Base-by-base conservation (phyloP, 495 filamentous ascomycete species). In the Trichoderma virens region DNA sequence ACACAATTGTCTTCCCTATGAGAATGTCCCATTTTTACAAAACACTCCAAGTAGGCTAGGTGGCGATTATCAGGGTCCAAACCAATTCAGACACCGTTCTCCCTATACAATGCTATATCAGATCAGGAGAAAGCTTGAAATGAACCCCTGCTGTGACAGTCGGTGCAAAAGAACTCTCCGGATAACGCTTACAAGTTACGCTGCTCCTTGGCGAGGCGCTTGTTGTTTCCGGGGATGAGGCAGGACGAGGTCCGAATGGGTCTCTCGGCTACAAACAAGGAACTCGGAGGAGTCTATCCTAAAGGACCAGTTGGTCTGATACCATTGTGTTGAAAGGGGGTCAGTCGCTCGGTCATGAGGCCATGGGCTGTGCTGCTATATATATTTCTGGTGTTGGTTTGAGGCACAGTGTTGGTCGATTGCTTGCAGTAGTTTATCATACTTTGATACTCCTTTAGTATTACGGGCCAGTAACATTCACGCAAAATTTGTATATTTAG, bases 21-120 rank as follows among this genome's bases (percentile, higher is more conserved):
- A 20, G 20, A 62, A 23, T 31, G 51, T 62, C 62, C 60, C 63
- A 61, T 51, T 38, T 65, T 30, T 56, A 65, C 61, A 65, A 64
- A 47, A 38, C 20, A 61, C 23, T 27, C 23, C 25, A 27, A 14
- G 25, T 6, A 56, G 25, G 47, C 20, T 27, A 56, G 16, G 20
- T 56, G 18, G 47, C n/a, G 41, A 18, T 45, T 45, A 18, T n/a
- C 14, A 45, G 41, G 16, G 14, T 45, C 41, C 41, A n/a, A 45
- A n/a, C 14, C 41, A 18, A 20, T 6, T 16, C 16, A 45, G 41
- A 45, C n/a, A 45, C 41, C 41, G 41, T n/a, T n/a, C n/a, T n/a
- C n/a, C n/a, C n/a, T 20, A 28, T 27, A 20, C 11, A 7, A 27
- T 56, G 47, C 47, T 28, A 27, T 28, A 28, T 56, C 7, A 9